These are phyloP conservation scores for Rachicladosporium sp. DNA, from an alignment of 2,329 filamentous ascomycete genomes.

Conservation along the genomic window DNA sequence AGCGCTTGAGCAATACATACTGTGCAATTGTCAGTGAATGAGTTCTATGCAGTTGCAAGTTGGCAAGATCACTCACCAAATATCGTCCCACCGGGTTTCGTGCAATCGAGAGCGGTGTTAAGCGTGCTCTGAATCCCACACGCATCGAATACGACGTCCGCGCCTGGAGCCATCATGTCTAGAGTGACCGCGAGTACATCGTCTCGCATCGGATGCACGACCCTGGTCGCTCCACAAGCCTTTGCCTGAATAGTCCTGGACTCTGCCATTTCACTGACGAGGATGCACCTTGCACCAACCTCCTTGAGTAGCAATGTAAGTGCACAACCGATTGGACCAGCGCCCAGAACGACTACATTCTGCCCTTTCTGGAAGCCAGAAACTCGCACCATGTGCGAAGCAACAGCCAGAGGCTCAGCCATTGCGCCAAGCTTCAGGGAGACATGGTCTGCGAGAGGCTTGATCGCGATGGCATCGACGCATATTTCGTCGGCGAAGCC, in stretches of 20 bases:
- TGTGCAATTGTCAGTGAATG: too few relatives aligned
- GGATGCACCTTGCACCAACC: slow-evolving; percentile 6
- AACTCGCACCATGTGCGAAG: slow-evolving; percentile 5
- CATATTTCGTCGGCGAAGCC: slow-evolving; percentile 21
- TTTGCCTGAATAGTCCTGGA: slow-evolving; percentile 4
- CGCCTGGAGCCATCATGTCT: slow-evolving; percentile 6
- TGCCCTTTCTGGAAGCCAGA: slow-evolving; percentile 4
- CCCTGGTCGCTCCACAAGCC: slow-evolving; percentile 7
- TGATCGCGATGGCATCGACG: slow-evolving; percentile 6
- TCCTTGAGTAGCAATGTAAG: slow-evolving; percentile 6
- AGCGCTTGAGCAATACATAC: too few relatives aligned
- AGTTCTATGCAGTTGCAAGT: too few relatives aligned
- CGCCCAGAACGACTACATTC: slow-evolving; percentile 8
- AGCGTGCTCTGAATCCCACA: slow-evolving; percentile 7
- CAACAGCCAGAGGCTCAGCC: slow-evolving; percentile 10
- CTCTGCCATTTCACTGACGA: slow-evolving; percentile 7
- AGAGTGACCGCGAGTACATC: slow-evolving; percentile 3
- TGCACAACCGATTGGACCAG: slow-evolving; percentile 9
- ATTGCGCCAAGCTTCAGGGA: slow-evolving; percentile 7
- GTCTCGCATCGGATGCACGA: slow-evolving; percentile 4
- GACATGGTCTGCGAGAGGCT: slow-evolving; percentile 4
- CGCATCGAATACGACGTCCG: slow-evolving; percentile 9
- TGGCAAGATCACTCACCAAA: too few relatives aligned
- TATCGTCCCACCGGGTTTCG: slow-evolving; percentile 9
- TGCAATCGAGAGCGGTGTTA: slow-evolving; percentile 4